Evolutionary conservation across 2,329 filamentous ascomycete species (phyloP).

Genomic region (Bertia moriformis): DNA sequence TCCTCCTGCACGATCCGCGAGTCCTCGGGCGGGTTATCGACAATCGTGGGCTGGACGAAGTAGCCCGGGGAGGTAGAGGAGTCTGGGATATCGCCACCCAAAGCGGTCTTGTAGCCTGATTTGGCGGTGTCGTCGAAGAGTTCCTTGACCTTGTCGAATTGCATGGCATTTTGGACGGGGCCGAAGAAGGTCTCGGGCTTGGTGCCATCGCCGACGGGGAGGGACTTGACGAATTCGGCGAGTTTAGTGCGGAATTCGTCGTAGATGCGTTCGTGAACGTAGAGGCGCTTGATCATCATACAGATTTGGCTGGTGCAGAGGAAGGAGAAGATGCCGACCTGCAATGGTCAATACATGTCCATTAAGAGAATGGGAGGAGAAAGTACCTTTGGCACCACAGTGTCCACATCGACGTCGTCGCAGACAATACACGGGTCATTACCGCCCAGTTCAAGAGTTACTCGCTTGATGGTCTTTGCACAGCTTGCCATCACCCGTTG

Average conservation of each 20-base stretch:
- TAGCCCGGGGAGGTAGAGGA: constrained; percentile 25
- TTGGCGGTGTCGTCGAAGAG: constrained; percentile 32
- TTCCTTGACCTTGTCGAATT: constrained; percentile 31
- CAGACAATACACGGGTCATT: constrained; percentile 32
- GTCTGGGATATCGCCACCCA: constrained; percentile 21
- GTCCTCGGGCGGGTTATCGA: constrained; percentile 42
- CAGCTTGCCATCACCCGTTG: constrained; percentile 45
- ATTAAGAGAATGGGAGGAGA: background rate
- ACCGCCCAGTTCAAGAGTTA: constrained; percentile 39
- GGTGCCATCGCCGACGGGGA: constrained; percentile 28
- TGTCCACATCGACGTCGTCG: constrained; percentile 26
- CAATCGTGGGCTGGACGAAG: constrained; percentile 41
- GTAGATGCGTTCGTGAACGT: constrained; percentile 37
- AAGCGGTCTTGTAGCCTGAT: constrained; percentile 26
- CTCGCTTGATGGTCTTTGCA: constrained; percentile 40
- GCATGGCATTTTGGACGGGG: constrained; percentile 45
- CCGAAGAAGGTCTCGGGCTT: constrained; percentile 28
- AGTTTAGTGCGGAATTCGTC: constrained; percentile 27
- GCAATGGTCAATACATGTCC: background rate
- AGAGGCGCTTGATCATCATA: constrained; percentile 34
- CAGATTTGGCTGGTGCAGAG: constrained; percentile 43
- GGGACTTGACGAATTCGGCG: constrained; percentile 26
- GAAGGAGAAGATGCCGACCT: constrained; percentile 32
- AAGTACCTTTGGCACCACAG: constrained; percentile 15
- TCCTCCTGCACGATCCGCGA: constrained; percentile 40